These are phyloP conservation scores for Kwoniella mangroviensis DNA, from an alignment of 768 basidiomycete genomes.

Conservation along the genomic window DNA sequence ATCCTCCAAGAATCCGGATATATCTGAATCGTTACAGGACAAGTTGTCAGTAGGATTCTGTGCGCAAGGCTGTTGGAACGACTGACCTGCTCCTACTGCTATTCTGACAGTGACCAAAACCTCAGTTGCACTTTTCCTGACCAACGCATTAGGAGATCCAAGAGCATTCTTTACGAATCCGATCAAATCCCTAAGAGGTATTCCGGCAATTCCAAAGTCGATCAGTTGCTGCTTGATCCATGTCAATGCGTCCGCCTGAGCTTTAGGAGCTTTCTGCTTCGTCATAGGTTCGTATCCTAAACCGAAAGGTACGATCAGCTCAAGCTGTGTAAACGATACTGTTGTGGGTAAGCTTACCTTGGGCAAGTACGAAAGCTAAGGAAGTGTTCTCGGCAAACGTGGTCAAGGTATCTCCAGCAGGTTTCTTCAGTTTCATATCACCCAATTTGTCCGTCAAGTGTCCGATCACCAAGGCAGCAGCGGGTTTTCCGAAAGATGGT, in stretches of 20 bases:
- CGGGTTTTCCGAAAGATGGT: constrained; percentile 82
- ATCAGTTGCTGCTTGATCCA: constrained; percentile 85
- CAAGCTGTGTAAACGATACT: background rate
- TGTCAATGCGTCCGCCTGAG: constrained; percentile 81
- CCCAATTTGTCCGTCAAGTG: constrained; percentile 93
- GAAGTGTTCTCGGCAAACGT: constrained; percentile 89
- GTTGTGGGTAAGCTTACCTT: constrained; percentile 65
- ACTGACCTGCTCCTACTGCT: constrained; percentile 84
- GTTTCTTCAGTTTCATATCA: constrained; percentile 94
- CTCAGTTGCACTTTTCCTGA: constrained; percentile 91
- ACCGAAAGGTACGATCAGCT: background rate
- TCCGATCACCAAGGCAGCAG: constrained; percentile 76
- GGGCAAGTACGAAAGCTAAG: constrained; percentile 87
- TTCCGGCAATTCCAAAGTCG: constrained; percentile 89
- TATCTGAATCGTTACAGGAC: constrained; percentile 62
- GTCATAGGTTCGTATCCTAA: constrained; percentile 88
- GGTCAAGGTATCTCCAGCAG: constrained; percentile 83
- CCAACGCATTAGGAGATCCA: constrained; percentile 91
- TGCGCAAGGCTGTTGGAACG: background rate
- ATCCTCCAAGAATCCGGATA: constrained; percentile 90
- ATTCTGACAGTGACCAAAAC: constrained; percentile 86
- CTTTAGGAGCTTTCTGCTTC: constrained; percentile 97
- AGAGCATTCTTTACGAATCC: constrained; percentile 86
- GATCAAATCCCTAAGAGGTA: constrained; percentile 81
- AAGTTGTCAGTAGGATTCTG: background rate